These are phyloP conservation scores for Urostyla sp. DNA, from an alignment of 73 alveolate species.

Conservation along the genomic window DNA sequence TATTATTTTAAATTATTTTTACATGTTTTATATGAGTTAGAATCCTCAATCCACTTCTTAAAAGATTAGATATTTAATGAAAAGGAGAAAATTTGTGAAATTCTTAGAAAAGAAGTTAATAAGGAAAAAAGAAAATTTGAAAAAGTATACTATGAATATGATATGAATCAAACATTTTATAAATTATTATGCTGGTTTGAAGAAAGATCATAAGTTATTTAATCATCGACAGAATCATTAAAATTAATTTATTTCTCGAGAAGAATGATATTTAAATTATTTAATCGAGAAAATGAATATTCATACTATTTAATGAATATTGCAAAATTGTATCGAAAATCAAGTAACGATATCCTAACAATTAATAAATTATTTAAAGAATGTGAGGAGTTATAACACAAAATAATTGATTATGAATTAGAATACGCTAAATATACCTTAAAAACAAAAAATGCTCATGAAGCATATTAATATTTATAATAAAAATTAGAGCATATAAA, in stretches of 20 bases:
- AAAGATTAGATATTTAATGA: conserved; percentile 43
- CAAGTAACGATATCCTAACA: conserved; percentile 38
- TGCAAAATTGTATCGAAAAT: conserved; percentile 39
- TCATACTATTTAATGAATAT: conserved; percentile 44
- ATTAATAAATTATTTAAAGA: conserved; percentile 40
- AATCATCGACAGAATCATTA: conserved; percentile 37
- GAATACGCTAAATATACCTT: conserved; percentile 61
- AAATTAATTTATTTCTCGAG: conserved; percentile 41
- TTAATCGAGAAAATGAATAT: conserved; percentile 55
- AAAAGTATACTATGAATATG: conserved; percentile 35
- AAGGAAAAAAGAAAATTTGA: conserved; percentile 47
- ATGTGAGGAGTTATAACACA: conserved; percentile 27
- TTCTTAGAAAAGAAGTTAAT: conserved; percentile 26
- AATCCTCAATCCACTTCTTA: conserved; percentile 33
- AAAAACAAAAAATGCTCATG: conserved; percentile 66
- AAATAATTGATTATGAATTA: conserved; percentile 39
- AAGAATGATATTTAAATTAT: conserved; percentile 31
- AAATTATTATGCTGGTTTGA: conserved; percentile 50
- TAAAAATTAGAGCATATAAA: background rate
- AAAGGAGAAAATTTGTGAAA: conserved; percentile 17
- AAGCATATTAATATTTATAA: conserved; percentile 33
- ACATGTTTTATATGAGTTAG: conserved; percentile 62
- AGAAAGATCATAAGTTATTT: conserved; percentile 32
- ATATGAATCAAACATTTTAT: conserved; percentile 20
- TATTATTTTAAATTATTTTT: conserved; percentile 47